Base-by-base conservation (phyloP, 2,329 filamentous ascomycete species). In the Diaporthe ampelina region DNA sequence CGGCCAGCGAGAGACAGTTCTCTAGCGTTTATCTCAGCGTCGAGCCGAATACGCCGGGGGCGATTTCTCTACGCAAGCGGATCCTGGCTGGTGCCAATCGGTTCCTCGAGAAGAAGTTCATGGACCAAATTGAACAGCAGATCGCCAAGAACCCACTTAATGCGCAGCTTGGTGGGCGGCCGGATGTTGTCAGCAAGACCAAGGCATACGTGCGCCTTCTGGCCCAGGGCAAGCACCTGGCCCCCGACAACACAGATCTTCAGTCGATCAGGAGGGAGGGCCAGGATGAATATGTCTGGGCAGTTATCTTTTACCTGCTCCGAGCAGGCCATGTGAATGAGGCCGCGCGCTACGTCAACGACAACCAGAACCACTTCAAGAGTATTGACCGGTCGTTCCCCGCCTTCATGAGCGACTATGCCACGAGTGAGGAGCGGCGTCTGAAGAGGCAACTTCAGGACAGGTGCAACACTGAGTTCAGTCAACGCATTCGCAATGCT, bases 381-480 rank as follows among this genome's bases (percentile, higher is more conserved):
- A 95, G 94, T 78, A 93, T 98, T 77, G 97, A 99, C 84, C 92
- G 95, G 74, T 95, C 94, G 75, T 98, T 99, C 83, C 90, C 94
- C 35, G 92, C 91, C 35, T 98, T 98, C 80, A 92, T 99, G 78
- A 92, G 94, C 78, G 93, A 92, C 78, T 99, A 97, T 81, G 93
- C 94, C 1, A 91, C 91, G 26, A 94, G 91, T 81, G 87, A 91
- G 37, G 95, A 97, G 75, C 90, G 94, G 77, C 90, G 94, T 74
- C 88, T 99, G 37, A 92, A 92, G 77, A 89, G 92, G 56, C 93
- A 95, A 76, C 85, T 97, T 73, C 94, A 97, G 79, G 94, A 95
- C 78, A 94, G 94, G 76, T 97, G 97, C 84, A 94, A 94, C 78
- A 94, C 94, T 76, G 95, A 98, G 81, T 98, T 97, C 83, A 93